Conservation (phyloP, 306 rosid genomes). For the Quercus glauca region DNA sequence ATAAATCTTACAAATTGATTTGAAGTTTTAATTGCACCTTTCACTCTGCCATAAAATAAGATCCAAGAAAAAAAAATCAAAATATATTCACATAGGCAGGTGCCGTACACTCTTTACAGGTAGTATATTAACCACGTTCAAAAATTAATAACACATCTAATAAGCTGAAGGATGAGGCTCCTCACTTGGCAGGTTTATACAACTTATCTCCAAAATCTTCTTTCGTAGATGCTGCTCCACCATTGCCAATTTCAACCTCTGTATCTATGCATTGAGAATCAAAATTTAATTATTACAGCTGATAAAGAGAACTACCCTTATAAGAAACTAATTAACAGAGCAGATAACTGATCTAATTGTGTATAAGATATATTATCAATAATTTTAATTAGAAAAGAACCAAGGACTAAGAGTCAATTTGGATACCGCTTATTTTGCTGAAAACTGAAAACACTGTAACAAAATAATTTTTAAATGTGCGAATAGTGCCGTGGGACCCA, state of each 20-base stretch:
- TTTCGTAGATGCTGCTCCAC: constrained; percentile 28
- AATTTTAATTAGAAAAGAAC: background rate
- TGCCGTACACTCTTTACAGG: background rate
- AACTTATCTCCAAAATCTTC: constrained; percentile 35
- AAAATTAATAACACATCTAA: background rate
- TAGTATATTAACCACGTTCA: background rate
- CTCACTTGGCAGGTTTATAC: constrained; percentile 47
- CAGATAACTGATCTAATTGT: background rate
- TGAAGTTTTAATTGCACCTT: constrained; percentile 9
- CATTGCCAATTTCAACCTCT: constrained; percentile 35
- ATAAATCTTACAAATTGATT: constrained; percentile 40
- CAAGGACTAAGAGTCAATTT: background rate
- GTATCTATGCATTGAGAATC: constrained; percentile 28
- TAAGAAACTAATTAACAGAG: constrained; percentile 19
- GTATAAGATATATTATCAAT: background rate
- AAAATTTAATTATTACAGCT: constrained; percentile 23
- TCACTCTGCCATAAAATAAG: constrained; percentile 37
- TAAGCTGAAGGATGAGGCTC: constrained; percentile 22
- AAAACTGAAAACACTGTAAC: too few relatives aligned
- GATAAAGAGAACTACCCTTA: constrained; percentile 8
- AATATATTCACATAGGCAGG: background rate
- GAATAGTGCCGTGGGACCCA: too few relatives aligned
- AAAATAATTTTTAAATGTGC: too few relatives aligned
- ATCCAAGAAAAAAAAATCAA: constrained; percentile 8
- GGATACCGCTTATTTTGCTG: too few relatives aligned